A percentile compares a stretch with the other conserved stretches of the same genome.
Evolutionary conservation across 2,329 filamentous ascomycete species (phyloP).

Genomic region (Clonostachys chloroleuca): DNA sequence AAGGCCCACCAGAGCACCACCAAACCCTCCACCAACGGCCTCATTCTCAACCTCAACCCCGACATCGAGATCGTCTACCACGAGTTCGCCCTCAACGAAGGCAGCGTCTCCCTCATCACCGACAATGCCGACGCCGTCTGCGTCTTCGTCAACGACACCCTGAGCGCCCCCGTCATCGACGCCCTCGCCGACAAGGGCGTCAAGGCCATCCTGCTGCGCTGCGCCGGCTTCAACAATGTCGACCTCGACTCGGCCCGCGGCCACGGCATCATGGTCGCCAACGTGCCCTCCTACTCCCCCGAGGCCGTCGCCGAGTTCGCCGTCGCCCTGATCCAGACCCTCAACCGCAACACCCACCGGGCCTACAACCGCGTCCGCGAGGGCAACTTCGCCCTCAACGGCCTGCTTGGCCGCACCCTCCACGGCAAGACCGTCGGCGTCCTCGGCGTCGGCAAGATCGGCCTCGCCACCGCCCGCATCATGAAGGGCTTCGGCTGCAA

Average conservation of each 20-base stretch:
- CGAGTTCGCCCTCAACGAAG: slow-evolving; percentile 48
- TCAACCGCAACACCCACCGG: slow-evolving; percentile 64
- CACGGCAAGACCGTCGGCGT: slow-evolving; percentile 63
- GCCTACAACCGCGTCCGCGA: slow-evolving; percentile 66
- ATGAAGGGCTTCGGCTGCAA: slow-evolving; percentile 61
- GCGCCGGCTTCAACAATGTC: slow-evolving; percentile 66
- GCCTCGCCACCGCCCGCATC: slow-evolving; percentile 56
- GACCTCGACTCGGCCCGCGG: slow-evolving; percentile 50
- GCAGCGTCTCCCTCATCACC: slow-evolving; percentile 49
- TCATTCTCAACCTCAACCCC: too few relatives aligned
- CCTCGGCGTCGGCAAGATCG: slow-evolving; percentile 62
- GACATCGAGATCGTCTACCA: slow-evolving; percentile 49
- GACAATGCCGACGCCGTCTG: slow-evolving; percentile 53
- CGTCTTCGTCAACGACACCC: slow-evolving; percentile 63
- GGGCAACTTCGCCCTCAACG: slow-evolving; percentile 63
- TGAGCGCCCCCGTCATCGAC: slow-evolving; percentile 45
- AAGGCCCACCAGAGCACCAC: slow-evolving; percentile 18
- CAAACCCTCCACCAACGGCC: slow-evolving; percentile 15
- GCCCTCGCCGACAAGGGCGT: slow-evolving; percentile 45
- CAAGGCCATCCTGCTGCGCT: slow-evolving; percentile 57
- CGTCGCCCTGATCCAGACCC: slow-evolving; percentile 61
- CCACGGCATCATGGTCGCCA: slow-evolving; percentile 56
- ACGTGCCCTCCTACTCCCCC: slow-evolving; percentile 65
- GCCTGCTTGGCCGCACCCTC: slow-evolving; percentile 57
- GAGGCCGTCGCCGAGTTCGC: slow-evolving; percentile 68